Base-by-base conservation (phyloP, 2,329 filamentous ascomycete species). In the Talaromyces albobiverticillius region DNA sequence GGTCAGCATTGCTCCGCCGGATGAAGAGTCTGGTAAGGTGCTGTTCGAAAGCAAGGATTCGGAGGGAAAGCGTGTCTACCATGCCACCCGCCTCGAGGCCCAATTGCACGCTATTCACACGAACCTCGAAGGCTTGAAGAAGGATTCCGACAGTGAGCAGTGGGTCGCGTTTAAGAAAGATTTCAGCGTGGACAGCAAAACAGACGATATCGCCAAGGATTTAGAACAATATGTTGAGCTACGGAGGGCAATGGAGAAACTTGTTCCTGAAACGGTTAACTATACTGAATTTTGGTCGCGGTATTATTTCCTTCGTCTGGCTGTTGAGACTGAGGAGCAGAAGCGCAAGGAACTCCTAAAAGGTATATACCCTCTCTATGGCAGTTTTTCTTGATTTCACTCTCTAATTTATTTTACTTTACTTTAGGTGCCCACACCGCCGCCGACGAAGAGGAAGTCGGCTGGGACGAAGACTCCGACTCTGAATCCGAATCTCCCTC, bases 91-190 rank as follows among this genome's bases (percentile, higher is more conserved):
- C 57, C 93, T 96, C 67, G 94, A 99, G 66, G 94, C 94, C 1
- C 94, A 97, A 72, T 78, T 99, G 58, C 93, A 99, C 68, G 91
- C 95, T 31, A 92, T 99, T 56, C 94, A 99, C 71, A 92, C 90
- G 4, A 88, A 85, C 18, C 72, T 86, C 36, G 88, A 94, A 58
- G 89, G 86, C 63, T 95, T 97, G 72, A 82, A 83, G 53, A 88
- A 88, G 66, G 91, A 97, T 65, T 90, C 92, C 0, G 80, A 82
- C 7, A 86, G 86, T 46, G 79, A 82, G 13, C 86, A 95, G 70
- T 97, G 87, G 76, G 80, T 84, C 9, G 71, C 77, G 4, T 97
- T 92, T 85, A 80, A 82, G 53, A 78, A 83, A 59, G 79, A 77
- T 0, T 97, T 97, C 67, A 84, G 93, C 62, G 84, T 89, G 13